phyloP scores from a whole-genome alignment of 2,329 filamentous ascomycete species.

The Fusarium siculi region DNA sequence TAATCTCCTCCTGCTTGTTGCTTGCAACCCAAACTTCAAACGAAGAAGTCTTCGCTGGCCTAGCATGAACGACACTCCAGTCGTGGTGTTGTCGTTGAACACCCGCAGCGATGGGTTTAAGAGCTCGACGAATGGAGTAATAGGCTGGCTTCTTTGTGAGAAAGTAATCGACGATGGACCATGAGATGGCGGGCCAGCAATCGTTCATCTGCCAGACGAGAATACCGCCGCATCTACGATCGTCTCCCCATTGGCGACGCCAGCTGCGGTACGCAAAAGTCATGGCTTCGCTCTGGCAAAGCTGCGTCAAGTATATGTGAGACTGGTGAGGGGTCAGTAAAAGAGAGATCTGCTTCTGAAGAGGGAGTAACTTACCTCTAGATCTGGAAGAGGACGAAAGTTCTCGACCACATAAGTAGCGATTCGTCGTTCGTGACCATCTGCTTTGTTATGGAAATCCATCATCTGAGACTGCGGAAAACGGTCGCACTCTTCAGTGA shows the following conservation, averaged over 20 bases:
- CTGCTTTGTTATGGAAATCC: constrained; percentile 4
- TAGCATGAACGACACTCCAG: constrained; percentile 8
- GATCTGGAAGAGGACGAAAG: background rate
- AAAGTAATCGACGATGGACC: constrained; percentile 2
- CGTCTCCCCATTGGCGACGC: constrained; percentile 4
- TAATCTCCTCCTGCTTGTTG: background rate
- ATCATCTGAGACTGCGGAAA: constrained; percentile 3
- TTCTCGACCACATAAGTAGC: constrained; percentile 1
- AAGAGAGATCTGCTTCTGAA: rapidly evolving
- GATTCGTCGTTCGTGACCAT: constrained; percentile 1
- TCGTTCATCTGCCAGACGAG: constrained; percentile 10
- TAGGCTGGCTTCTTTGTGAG: background rate
- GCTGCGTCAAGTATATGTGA: background rate
- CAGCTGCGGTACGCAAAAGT: background rate
- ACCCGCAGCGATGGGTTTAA: background rate
- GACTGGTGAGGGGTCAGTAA: background rate
- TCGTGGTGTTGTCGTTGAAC: background rate
- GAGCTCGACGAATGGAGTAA: background rate
- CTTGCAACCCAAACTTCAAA: background rate
- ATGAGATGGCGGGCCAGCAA: constrained; percentile 1
- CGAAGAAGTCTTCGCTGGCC: background rate
- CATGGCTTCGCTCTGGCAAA: constrained; percentile 7
- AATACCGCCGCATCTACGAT: background rate
- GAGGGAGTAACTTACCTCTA: background rate
- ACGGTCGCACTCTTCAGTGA: background rate